Base-by-base conservation (phyloP, 2,329 filamentous ascomycete species). In the Stemphylium vesicarium region DNA sequence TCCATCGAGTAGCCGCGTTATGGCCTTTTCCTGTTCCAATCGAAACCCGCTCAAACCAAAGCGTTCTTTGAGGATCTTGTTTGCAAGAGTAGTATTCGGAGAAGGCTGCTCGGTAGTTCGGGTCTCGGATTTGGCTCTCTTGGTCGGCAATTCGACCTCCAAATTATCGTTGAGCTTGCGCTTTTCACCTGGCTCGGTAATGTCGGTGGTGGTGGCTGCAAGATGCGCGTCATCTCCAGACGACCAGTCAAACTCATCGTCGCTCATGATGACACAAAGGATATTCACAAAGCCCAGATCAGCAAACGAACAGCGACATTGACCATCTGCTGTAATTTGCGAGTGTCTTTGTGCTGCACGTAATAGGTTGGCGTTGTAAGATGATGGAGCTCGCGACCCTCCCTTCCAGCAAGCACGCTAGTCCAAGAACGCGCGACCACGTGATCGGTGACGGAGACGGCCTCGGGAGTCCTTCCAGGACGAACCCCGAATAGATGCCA, bases 11-110 rank as follows among this genome's bases (percentile, higher is more conserved):
- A 82, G 60, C 22, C 75, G 69, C 4, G 73, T 67, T 52, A 82
- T 80, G 0, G 75, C 80, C 10, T 72, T 66, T 50, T 80, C 77
- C 52, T 82, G 81, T 62, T 80, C 77, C 13, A 81, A 66, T 38
- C 77, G 72, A 55, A 82, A 83, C 0, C 60, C 61, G 5, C 71
- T 39, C 10, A 81, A 66, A 0, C 75, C 76, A 60, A 82, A 82
- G 4, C 64, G 69, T 29, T 76, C 64, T 49, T 65, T 72, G 2
- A 82, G 68, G 0, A 79, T 68, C 12, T 66, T 69, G n/a, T 62
- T 61, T 6, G 58, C 56, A n/a, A 71, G 66, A 7, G 71, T 72
- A 12, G 71, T 44, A 29, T 40, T 64, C 2, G 58, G 41, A 4
- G 62, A 60, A 4, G 32, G n/a, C 5, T 18, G 2, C 1, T 26